A percentile compares a stretch with the other conserved stretches of the same genome.
Conservation (phyloP, 768 basidiomycete species). For the Naganishia kalamii region DNA sequence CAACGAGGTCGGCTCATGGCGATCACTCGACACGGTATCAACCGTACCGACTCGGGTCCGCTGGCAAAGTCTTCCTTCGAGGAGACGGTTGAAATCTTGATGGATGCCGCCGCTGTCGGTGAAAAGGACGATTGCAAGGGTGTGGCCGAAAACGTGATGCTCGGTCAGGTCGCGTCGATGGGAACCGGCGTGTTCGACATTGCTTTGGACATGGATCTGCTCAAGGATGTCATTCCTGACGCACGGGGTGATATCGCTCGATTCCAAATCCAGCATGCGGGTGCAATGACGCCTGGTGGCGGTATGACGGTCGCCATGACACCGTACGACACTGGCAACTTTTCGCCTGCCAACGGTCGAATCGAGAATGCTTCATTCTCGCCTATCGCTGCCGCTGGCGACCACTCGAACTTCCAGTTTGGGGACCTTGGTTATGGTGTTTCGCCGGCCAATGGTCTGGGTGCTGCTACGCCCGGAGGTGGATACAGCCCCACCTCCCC, state of each 20-base stretch:
- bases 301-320: conserved; percentile 64
- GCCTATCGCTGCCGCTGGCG: conserved; percentile 78
- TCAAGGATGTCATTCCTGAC: conserved; percentile 96
- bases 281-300: conserved; percentile 47
- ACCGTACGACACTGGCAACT: conserved; percentile 88
- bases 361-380: conserved; percentile 88
- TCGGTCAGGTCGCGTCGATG: conserved; percentile 99
- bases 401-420: conserved; percentile 74
- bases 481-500: conserved; percentile 86
- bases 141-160: conserved; percentile 97
- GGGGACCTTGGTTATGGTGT: conserved; percentile 67
- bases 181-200: conserved; percentile 96
- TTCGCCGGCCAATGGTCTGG: conserved; percentile 47
- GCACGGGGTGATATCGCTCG: conserved; percentile 60
- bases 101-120: conserved; percentile 96
- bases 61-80: conserved; percentile 99
- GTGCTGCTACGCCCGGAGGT: conserved; percentile 53
- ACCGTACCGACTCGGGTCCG: conserved; percentile 96
- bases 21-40: conserved; percentile 98
- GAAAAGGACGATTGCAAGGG: conserved; percentile 98
- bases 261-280: conserved; percentile 34
- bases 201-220: conserved; percentile 91
- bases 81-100: conserved; percentile 96
- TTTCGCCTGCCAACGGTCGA: conserved; percentile 71
- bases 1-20: conserved; percentile 92